Percentiles rank a stretch among this genome's conserved stretches.
phyloP scores from a whole-genome alignment of 2,329 filamentous ascomycete species.

The Aspergillus fijiensis region DNA sequence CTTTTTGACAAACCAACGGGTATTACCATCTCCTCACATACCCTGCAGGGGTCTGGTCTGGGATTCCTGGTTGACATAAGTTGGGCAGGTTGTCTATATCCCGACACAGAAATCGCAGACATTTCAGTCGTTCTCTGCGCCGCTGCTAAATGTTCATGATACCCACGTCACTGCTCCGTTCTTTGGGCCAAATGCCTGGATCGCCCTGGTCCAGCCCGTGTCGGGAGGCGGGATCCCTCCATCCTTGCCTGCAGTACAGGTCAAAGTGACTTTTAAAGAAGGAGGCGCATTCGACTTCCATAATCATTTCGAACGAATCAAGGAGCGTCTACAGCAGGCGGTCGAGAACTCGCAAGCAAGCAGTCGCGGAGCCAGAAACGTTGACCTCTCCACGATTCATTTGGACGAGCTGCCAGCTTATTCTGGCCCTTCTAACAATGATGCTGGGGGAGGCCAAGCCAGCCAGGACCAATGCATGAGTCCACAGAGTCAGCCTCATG shows the following conservation, averaged over 20 bases:
- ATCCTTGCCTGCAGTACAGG: conserved; percentile 68
- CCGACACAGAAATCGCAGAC: conserved; percentile 65
- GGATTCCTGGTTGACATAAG: conserved; percentile 8
- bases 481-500: conserved; percentile 22
- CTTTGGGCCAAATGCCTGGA: conserved; percentile 92
- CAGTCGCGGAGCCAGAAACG: conserved; percentile 45
- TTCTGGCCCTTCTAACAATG: conserved; percentile 57
- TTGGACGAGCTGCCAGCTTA: conserved; percentile 88
- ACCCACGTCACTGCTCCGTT: conserved; percentile 83
- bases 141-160: conserved; percentile 83
- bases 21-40: conserved; percentile 45
- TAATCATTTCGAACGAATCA: conserved; percentile 76
- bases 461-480: conserved; percentile 11
- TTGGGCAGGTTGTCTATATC: conserved; percentile 76
- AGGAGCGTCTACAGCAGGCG: conserved; percentile 78
- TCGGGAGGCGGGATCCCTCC: conserved; percentile 78
- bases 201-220: conserved; percentile 75
- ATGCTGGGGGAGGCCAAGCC: conserved; percentile 4
- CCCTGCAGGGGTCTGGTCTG: not conserved
- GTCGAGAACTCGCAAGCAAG: conserved; percentile 56
- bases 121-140: conserved; percentile 85
- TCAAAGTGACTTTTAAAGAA: conserved; percentile 88
- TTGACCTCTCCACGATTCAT: conserved; percentile 65
- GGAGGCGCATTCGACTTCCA: conserved; percentile 94
- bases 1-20: conserved; percentile 82